These are phyloP conservation scores for Trichoderma brevicompactum DNA, from an alignment of 2,329 filamentous ascomycete species.

Conservation along the genomic window DNA sequence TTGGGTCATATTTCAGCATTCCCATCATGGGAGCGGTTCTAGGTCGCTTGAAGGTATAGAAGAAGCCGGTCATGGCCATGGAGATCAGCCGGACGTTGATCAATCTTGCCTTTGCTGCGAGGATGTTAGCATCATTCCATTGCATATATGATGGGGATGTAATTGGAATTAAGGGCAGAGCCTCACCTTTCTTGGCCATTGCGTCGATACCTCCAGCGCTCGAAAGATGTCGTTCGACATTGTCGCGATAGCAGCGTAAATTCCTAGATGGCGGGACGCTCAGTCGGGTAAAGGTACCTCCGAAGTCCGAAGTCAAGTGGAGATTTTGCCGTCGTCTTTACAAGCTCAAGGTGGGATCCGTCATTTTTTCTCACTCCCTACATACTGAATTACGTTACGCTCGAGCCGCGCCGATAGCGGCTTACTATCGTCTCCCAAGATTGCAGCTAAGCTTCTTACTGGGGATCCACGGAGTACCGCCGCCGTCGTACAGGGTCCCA, in stretches of 20 bases:
- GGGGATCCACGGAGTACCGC: neutral
- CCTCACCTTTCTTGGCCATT: conserved; percentile 38
- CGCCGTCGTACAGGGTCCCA: neutral
- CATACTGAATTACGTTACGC: conserved; percentile 6
- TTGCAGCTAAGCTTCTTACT: conserved; percentile 2
- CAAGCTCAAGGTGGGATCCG: neutral
- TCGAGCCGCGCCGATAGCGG: conserved; percentile 25
- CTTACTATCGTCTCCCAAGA: neutral
- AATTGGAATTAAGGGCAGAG: too few relatives aligned
- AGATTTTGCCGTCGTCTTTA: neutral
- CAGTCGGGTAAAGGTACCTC: conserved; percentile 30
- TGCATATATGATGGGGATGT: too few relatives aligned
- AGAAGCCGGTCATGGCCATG: conserved; percentile 99
- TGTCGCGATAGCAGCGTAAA: conserved; percentile 23
- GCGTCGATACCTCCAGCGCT: conserved; percentile 19
- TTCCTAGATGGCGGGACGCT: conserved; percentile 15
- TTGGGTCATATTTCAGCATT: conserved; percentile 98
- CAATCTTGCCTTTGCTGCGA: conserved; percentile 82
- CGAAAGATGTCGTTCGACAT: conserved; percentile 21
- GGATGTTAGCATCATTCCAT: neutral
- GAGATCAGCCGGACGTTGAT: conserved; percentile 93
- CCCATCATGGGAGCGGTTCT: conserved; percentile 82
- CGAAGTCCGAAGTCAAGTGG: conserved; percentile 22
- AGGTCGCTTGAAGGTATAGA: conserved; percentile 85
- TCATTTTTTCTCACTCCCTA: neutral